phyloP scores from a whole-genome alignment of 768 basidiomycete genomes.

The Rhizopogon vesiculosus region DNA sequence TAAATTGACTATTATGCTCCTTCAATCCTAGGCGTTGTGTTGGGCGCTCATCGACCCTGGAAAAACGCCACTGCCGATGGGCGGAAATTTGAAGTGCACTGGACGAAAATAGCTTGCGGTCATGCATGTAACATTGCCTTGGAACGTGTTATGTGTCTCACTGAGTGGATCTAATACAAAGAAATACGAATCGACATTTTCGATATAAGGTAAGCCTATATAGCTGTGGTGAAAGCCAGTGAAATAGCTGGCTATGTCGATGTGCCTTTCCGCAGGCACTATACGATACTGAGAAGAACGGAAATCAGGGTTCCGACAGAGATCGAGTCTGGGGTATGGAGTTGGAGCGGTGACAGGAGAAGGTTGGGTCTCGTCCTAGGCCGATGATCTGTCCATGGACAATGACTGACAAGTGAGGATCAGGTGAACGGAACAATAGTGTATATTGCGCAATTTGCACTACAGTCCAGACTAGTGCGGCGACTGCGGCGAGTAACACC shows the following conservation, averaged over 20 bases:
- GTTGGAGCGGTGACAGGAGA: not conserved
- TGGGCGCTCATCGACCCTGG: not conserved
- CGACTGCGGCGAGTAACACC: not conserved
- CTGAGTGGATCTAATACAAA: not conserved
- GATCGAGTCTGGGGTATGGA: conserved; percentile 3
- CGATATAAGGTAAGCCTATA: not conserved
- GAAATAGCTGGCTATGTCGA: not conserved
- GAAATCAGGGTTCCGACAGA: not conserved
- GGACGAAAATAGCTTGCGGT: not conserved
- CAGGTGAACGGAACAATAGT: not conserved
- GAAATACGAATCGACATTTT: not conserved
- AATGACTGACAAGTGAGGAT: not conserved
- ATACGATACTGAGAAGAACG: not conserved
- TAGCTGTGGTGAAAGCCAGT: not conserved
- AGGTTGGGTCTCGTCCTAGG: not conserved
- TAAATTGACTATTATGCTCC: not conserved
- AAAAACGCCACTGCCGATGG: not conserved
- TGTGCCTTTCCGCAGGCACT: not conserved
- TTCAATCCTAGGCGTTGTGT: not conserved
- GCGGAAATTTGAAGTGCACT: not conserved
- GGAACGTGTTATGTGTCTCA: not conserved
- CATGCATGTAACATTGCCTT: not conserved
- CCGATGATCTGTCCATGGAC: no score
- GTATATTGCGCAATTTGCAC: no score
- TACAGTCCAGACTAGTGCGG: not conserved